Conservation (phyloP, 2,329 filamentous ascomycete genomes). For the Botrytis byssoidea region DNA sequence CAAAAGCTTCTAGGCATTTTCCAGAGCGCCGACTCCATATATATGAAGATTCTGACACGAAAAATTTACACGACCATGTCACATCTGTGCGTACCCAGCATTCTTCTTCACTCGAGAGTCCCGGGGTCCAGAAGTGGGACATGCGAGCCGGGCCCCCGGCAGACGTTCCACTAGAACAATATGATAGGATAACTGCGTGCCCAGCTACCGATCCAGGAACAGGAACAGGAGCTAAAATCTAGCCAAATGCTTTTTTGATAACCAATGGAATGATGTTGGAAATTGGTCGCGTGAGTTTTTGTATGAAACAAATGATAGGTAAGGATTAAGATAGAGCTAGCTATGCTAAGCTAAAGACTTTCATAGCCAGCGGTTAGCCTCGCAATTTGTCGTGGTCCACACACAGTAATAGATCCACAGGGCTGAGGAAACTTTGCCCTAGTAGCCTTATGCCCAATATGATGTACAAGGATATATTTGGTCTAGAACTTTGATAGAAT, state of each 20-base stretch:
- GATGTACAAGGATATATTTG: not conserved
- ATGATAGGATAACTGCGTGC: not conserved
- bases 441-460: not conserved
- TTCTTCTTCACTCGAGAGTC: not conserved
- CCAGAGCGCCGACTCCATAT: not conserved
- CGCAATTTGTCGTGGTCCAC: not conserved
- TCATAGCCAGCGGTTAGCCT: not conserved
- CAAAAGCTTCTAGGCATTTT: not conserved
- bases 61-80: not conserved
- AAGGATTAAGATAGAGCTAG: not conserved
- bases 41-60: not conserved
- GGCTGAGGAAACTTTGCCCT: not conserved
- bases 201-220: not conserved
- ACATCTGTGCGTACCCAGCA: not conserved
- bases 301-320: not conserved
- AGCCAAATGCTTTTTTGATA: not conserved
- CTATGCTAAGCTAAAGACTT: not conserved
- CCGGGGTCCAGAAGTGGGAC: not conserved
- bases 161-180: not conserved
- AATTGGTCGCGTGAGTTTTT: not conserved
- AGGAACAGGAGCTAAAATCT: not conserved
- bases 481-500: not conserved
- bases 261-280: not conserved
- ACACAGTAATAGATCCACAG: not conserved
- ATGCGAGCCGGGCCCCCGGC: not conserved